Evolutionary conservation across 805 yeast species (phyloP).

Genomic region (Scheffersomyces stipitis): DNA sequence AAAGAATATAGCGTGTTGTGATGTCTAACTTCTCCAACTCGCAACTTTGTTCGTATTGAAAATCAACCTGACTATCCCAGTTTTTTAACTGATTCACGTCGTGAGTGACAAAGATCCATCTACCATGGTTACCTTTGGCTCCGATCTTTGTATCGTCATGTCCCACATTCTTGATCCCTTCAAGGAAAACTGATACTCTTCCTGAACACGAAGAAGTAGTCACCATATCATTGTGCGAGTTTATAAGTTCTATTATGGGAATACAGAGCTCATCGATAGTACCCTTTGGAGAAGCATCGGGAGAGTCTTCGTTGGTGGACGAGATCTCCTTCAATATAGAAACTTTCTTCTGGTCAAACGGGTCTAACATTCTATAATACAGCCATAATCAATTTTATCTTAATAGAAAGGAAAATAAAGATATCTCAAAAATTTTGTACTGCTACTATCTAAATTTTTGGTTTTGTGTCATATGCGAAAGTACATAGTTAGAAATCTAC

Average conservation of each 20-base stretch:
- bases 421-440: no score
- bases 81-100: conserved; percentile 45
- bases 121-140: conserved; percentile 83
- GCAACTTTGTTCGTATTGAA: conserved; percentile 9
- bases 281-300: conserved; percentile 85
- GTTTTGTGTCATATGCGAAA: background rate
- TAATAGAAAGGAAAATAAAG: background rate
- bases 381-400: background rate
- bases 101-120: conserved; percentile 81
- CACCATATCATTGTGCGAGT: conserved; percentile 63
- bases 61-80: conserved; percentile 46
- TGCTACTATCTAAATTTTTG: background rate
- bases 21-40: conserved; percentile 3
- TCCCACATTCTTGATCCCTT: conserved; percentile 54
- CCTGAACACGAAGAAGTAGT: conserved; percentile 92
- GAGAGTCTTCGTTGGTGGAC: conserved; percentile 38
- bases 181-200: conserved; percentile 76
- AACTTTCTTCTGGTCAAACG: conserved; percentile 68
- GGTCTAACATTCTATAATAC: conserved; percentile 45
- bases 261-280: conserved; percentile 72
- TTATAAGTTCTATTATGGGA: conserved; percentile 71
- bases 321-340: conserved; percentile 54
- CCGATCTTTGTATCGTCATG: conserved; percentile 49
- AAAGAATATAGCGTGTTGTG: conserved; percentile 57
- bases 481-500: background rate